phyloP scores from a whole-genome alignment of 345 rosid species.

The Balakata baccata region DNA sequence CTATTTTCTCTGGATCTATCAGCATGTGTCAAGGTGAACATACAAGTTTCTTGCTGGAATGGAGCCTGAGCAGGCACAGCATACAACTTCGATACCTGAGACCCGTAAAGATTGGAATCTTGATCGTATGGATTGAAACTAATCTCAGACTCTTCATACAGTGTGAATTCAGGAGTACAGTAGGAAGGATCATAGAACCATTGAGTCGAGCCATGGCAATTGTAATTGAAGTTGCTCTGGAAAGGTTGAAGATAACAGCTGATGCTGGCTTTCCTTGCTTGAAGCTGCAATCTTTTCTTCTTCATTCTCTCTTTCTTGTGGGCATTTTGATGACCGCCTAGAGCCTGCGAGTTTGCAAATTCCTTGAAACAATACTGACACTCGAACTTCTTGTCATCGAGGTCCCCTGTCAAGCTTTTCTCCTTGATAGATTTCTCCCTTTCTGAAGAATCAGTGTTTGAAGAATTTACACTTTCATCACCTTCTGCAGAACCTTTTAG shows the following conservation, averaged over 20 bases:
- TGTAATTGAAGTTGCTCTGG: conserved; percentile 36
- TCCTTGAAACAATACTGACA: conserved; percentile 35
- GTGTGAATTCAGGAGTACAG: conserved; percentile 28
- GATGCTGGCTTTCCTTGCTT: conserved; percentile 57
- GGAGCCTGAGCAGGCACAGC: conserved; percentile 25
- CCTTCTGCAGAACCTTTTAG: conserved; percentile 39
- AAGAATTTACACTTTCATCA: conserved; percentile 69
- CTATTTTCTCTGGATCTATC: conserved; percentile 31
- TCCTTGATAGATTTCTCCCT: conserved; percentile 22
- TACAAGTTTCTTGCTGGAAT: conserved; percentile 30
- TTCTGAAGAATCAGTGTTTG: conserved; percentile 36
- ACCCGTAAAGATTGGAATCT: conserved; percentile 13
- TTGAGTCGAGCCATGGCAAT: conserved; percentile 25
- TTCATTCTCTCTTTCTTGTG: conserved; percentile 34
- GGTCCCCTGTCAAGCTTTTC: conserved; percentile 9
- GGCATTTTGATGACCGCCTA: conserved; percentile 38
- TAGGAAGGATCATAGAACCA: conserved; percentile 46
- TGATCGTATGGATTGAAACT: conserved; percentile 48
- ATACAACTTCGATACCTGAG: conserved; percentile 23
- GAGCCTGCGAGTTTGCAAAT: conserved; percentile 35
- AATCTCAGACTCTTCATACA: conserved; percentile 60
- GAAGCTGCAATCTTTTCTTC: conserved; percentile 32
- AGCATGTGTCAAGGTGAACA: conserved; percentile 35
- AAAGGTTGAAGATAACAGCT: conserved; percentile 57
- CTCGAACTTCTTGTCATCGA: conserved; percentile 26